Evolutionary conservation across 2,329 filamentous ascomycete genomes (phyloP).

Genomic region (Talaromyces sp.): DNA sequence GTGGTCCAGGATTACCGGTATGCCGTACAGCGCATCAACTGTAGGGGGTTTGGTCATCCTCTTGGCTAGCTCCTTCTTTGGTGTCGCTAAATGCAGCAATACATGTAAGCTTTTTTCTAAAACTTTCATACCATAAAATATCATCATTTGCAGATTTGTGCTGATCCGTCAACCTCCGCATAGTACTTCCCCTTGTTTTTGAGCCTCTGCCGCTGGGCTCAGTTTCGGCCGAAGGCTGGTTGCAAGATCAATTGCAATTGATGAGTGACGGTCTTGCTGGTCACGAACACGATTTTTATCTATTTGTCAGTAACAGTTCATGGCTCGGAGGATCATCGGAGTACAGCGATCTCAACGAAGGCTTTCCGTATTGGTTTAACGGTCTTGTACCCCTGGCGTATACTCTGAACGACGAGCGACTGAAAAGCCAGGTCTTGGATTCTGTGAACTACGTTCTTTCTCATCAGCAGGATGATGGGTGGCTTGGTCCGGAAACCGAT

Average conservation of each 20-base stretch:
- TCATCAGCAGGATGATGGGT: constrained; percentile 53
- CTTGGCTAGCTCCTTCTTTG: constrained; percentile 1
- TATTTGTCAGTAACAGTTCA: constrained; percentile 50
- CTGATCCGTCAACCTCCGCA: neutral
- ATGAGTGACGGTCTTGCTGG: constrained; percentile 53
- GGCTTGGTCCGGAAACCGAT: constrained; percentile 54
- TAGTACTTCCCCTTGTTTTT: constrained; percentile 17
- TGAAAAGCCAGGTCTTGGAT: constrained; percentile 50
- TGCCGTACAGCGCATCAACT: neutral
- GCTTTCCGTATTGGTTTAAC: constrained; percentile 59
- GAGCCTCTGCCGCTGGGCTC: constrained; percentile 46
- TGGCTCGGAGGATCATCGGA: constrained; percentile 54
- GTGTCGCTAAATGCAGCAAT: constrained; percentile 7
- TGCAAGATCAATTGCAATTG: constrained; percentile 49
- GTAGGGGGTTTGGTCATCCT: constrained; percentile 1
- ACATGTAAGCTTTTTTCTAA: neutral
- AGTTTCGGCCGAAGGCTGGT: constrained; percentile 52
- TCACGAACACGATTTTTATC: constrained; percentile 55
- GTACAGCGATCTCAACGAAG: constrained; percentile 55
- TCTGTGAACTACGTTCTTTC: constrained; percentile 50
- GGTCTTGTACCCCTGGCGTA: constrained; percentile 57
- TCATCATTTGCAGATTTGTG: neutral
- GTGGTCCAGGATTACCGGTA: neutral
- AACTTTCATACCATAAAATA: neutral
- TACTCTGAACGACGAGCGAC: constrained; percentile 44